Evolutionary conservation across 768 basidiomycete genomes (phyloP), one percentile per base, ranked within the genome.

Genomic region (Myochromella boudieri): DNA sequence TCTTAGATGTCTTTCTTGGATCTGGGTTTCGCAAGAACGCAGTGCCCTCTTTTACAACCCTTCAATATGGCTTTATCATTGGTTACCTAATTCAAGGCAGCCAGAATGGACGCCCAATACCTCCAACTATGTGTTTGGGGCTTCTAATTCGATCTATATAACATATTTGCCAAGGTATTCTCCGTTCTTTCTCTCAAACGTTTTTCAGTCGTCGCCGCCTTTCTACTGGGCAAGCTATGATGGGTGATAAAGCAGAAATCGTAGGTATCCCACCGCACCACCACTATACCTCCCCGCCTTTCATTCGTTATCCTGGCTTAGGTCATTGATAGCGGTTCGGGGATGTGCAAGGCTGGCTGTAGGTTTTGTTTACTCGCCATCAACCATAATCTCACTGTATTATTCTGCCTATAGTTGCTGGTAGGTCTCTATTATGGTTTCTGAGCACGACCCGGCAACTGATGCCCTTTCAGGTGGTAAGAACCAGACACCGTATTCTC

Each of bases 291-390:
- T 11, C 3, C 29, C 33, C 24, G 22, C 37, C 52, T 26, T 14
- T 14, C 24, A 14, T 12, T 38, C 45, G 33, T 48, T 34, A 33
- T 12, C 42, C 31, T 22, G 25, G 18, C 36, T 24, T 54, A 88
- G 87, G 88, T 91, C 69, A 87, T 90, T 66, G 87, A 92, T 71
- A 91, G 91, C 69, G 92, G 91, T 65, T 97, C 95, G 64, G 95
- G 95, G 72, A 98, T 97, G 95, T 97, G 95, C 87, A 98, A 98
- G 78, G 95, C 95, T 82, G 95, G 97, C 74, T 92, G 90, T 91
- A 68, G 60, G 87, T 85, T n/a, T 28, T n/a, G 53, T 56, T 58
- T 46, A 21, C 25, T 41, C 48, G 47, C 46, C 42, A 42, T 52
- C 39, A 52, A 40, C 28, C 18, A 18, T 27, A 24, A 32, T 37